Evolutionary conservation across 768 basidiomycete genomes (phyloP), one percentile per base, ranked within the genome.

Genomic region (Fistulinella prunicolor): DNA sequence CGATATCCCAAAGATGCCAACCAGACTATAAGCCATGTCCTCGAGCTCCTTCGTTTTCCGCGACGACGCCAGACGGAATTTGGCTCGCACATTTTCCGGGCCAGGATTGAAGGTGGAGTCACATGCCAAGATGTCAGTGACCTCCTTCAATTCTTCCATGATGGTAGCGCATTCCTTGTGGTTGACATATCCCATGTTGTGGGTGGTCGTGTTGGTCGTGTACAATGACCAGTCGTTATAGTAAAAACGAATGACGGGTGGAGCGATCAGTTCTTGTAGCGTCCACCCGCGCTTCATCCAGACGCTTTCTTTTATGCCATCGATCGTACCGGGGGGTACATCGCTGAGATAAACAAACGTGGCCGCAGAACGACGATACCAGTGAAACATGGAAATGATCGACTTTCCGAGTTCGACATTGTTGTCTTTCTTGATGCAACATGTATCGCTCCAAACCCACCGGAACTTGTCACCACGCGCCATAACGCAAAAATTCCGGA

Each of bases 281-380:
- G 59, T 61, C 59, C 60, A 62, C 30, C 60, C 56, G 4, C 60
- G 56, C 7, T 7, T 51, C 53, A 61, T 53, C 59, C 59, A 61
- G 19, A 45, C 3, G 3, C 59, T 58, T 22, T n/a, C 4, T 17
- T 42, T 47, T 1, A 60, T 47, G 9, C 53, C 59, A 20, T 34
- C 49, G 20, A 44, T 40, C 38, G 46, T 29, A 12, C 3, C 32
- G 30, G 55, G 50, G 12, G 55, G 49, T 28, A 61, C 49, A 3
- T 35, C 51, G 2, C 22, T 23, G 20, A 61, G 59, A 32, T 58
- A 55, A 32, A 61, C 56, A 6, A 61, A 26, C 19, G 59, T 61
- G 10, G 56, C 50, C 0, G 59, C 44, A 1, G 59, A 55, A 12
- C 9, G 3, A 4, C 12, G 38, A 38, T 61, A 61, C 59, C 59